Conservation (phyloP, 2,329 filamentous ascomycete genomes). For the Annulohypoxylon truncatum region DNA sequence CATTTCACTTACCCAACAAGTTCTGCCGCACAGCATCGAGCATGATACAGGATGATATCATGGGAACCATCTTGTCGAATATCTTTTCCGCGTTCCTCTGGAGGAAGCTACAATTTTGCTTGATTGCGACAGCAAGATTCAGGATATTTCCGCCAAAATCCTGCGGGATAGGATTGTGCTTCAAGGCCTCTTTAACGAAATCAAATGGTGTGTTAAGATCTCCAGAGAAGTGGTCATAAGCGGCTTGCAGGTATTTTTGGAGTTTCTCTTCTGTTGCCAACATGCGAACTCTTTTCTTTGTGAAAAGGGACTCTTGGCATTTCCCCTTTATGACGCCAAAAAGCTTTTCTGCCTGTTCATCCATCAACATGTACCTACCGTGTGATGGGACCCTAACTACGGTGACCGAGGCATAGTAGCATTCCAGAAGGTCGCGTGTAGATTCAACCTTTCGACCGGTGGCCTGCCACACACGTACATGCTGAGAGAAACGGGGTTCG, state of each 20-base stretch:
- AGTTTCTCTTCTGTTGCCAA: conserved; percentile 47
- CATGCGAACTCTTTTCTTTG: conserved; percentile 57
- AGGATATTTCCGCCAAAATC: conserved; percentile 51
- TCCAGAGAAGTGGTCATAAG: conserved; percentile 50
- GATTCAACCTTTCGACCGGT: conserved; percentile 56
- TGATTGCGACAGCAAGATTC: conserved; percentile 47
- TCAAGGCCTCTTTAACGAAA: conserved; percentile 50
- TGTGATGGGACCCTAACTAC: conserved; percentile 61
- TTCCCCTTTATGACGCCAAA: conserved; percentile 56
- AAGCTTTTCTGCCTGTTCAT: conserved; percentile 60
- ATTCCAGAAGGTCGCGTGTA: conserved; percentile 59
- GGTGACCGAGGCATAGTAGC: conserved; percentile 62
- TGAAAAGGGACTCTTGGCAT: conserved; percentile 54
- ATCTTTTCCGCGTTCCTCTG: conserved; percentile 46
- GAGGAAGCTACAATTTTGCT: conserved; percentile 33
- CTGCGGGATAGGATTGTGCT: conserved; percentile 47
- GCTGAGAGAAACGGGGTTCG: conserved; percentile 51
- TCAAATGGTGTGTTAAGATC: conserved; percentile 50
- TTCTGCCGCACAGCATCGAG: conserved; percentile 50
- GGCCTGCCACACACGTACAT: conserved; percentile 54
- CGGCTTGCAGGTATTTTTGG: conserved; percentile 49
- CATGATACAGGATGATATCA: conserved; percentile 51
- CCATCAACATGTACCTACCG: conserved; percentile 56
- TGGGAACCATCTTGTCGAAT: conserved; percentile 48
- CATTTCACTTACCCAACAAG: conserved; percentile 42